Evolutionary conservation across 768 basidiomycete genomes (phyloP), one percentile per base, ranked within the genome.

Genomic region (Saitozyma sp.): DNA sequence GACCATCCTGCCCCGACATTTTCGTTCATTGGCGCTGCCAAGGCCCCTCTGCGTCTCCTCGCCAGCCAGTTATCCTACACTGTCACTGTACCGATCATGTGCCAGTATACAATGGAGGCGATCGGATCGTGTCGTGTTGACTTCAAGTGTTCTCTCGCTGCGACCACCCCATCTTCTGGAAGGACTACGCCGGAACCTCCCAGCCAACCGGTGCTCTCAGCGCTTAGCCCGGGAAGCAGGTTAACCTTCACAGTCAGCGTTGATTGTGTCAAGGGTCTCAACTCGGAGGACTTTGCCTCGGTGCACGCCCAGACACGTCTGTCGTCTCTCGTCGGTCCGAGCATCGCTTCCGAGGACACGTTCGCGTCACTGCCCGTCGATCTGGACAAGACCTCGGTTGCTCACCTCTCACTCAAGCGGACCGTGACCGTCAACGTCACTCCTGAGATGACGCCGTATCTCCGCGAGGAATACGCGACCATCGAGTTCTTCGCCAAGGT

Each of bases 51-150:
- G 29, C 86, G 89, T 0, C 87, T 92, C 2, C 83, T 98, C 51
- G 87, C 86, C 11, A 87, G 91, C 48, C 84, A 86, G 58, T 81
- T 91, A 43, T 88, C 90, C 3, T 89, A 87, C 1, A 83, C 85
- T 3, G 87, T 86, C n/a, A 85, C 84, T 0, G 86, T 90, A 14
- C 92, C 93, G 0, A 92, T 99, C 73, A 91, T 92, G 78, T 95
- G 92, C 75, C 87, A 90, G 40, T 95, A 94, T 74, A 96, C 93
- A 1, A 85, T 91, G 52, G 95, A 97, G 76, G 94, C 94, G 1
- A 92, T 97, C 67, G 96, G 95, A 1, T 92, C 91, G 37, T 97
- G 94, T 81, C 86, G 92, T 20, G 83, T 96, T 58, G 87, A 89
- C 67, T 84, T 96, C 79, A 90, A 87, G 80, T 85, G 90, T 45